Conservation (phyloP, 768 basidiomycete genomes). For the Baorangia bicolor region DNA sequence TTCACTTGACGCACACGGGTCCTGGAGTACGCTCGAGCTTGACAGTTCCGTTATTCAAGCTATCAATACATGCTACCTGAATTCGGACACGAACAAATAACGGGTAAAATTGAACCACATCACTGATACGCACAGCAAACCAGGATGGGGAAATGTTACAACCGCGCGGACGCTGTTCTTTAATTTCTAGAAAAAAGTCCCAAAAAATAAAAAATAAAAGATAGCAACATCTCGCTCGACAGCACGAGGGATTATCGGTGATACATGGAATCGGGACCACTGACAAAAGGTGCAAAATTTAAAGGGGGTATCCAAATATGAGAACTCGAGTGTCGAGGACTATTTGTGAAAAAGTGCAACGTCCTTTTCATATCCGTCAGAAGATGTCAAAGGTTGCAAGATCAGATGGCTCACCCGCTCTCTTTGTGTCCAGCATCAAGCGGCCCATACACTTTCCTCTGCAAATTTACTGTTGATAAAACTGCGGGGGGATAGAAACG, state of each 20-base stretch:
- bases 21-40: not conserved
- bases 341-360: not conserved
- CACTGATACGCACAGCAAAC: conserved; percentile 19
- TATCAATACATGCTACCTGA: conserved; percentile 14
- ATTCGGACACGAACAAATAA: conserved; percentile 1
- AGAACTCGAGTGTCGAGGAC: not conserved
- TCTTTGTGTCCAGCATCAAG: conserved; percentile 1
- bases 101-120: conserved; percentile 3
- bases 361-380: not conserved
- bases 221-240: conserved; percentile 16
- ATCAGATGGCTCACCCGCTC: conserved; percentile 4
- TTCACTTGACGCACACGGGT: not conserved
- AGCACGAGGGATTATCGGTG: conserved; percentile 12
- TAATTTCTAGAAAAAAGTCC: not conserved
- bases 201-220: not conserved
- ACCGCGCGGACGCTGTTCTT: not conserved
- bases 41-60: not conserved
- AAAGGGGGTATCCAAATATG: conserved; percentile 3
- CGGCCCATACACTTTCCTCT: not conserved
- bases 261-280: conserved; percentile 7
- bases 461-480: conserved; percentile 5
- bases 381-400: not conserved
- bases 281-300: not conserved
- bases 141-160: not conserved
- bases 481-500: conserved; percentile 25